Conservation (phyloP, 2,329 filamentous ascomycete species). For the Fusarium xyrophilum region DNA sequence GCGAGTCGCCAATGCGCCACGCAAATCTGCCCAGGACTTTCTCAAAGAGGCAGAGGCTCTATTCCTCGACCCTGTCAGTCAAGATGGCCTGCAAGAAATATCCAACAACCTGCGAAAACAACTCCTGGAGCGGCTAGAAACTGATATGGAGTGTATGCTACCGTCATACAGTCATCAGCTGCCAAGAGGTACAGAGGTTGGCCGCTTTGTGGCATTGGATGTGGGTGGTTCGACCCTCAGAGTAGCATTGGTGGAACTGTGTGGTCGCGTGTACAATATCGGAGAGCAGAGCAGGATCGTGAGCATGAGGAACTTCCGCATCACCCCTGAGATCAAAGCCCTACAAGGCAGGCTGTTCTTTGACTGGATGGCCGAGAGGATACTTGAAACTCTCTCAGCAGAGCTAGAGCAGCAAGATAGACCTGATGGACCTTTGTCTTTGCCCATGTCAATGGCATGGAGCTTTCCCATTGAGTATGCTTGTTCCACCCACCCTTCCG, state of each 20-base stretch:
- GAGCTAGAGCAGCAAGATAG: conserved; percentile 49
- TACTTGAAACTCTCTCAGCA: conserved; percentile 61
- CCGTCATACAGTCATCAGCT: conserved; percentile 71
- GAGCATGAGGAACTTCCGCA: conserved; percentile 62
- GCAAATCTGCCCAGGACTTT: conserved; percentile 56
- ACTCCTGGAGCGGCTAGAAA: conserved; percentile 60
- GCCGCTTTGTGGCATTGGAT: conserved; percentile 68
- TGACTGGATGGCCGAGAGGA: conserved; percentile 70
- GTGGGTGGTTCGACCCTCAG: conserved; percentile 74
- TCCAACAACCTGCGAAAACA: conserved; percentile 61
- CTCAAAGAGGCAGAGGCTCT: conserved; percentile 62
- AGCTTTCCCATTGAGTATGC: conserved; percentile 70
- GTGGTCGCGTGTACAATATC: conserved; percentile 50
- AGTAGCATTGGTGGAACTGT: conserved; percentile 68
- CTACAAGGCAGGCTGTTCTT: conserved; percentile 68
- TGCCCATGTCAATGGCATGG: conserved; percentile 70
- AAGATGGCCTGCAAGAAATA: conserved; percentile 54
- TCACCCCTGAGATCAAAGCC: conserved; percentile 61
- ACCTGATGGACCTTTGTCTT: conserved; percentile 55
- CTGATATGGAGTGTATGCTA: conserved; percentile 66
- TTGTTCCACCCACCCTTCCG: not conserved
- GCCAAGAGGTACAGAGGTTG: conserved; percentile 65
- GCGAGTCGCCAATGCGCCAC: conserved; percentile 28
- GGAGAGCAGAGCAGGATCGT: conserved; percentile 59
- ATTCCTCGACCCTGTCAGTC: conserved; percentile 57